Evolutionary conservation across 192 early-diverging fungal genomes (phyloP).

Genomic region (Endogone sp.): DNA sequence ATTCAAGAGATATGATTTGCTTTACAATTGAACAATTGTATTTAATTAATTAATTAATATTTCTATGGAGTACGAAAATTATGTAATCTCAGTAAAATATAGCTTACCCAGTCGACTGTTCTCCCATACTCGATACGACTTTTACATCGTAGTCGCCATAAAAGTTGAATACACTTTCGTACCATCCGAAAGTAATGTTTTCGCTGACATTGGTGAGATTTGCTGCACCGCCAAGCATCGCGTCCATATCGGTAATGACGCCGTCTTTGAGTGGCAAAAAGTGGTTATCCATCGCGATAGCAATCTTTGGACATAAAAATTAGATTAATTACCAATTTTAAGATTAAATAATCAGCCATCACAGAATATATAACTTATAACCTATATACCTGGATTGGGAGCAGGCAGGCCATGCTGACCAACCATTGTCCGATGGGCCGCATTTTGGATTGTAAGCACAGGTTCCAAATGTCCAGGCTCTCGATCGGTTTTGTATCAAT

Average conservation of each 20-base stretch:
- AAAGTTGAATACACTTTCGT: conserved; percentile 6
- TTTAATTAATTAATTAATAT: neutral
- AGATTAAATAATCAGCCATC: neutral
- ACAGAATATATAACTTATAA: neutral
- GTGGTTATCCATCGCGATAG: conserved; percentile 14
- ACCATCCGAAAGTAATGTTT: neutral
- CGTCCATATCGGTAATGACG: neutral
- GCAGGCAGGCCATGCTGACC: neutral
- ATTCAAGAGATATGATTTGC: conserved; percentile 20
- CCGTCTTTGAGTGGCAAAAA: conserved; percentile 13
- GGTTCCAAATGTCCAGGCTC: neutral
- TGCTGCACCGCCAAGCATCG: neutral
- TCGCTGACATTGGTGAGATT: neutral
- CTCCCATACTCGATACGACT: conserved; percentile 19
- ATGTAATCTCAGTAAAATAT: no score
- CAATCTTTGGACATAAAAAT: conserved; percentile 7
- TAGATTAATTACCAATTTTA: neutral
- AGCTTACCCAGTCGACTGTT: conserved; percentile 17
- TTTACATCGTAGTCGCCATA: conserved; percentile 13
- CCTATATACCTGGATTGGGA: neutral
- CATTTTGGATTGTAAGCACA: neutral
- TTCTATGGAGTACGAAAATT: neutral
- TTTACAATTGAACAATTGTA: neutral
- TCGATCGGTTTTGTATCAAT: neutral
- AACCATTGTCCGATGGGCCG: neutral